Percentiles rank a stretch among this genome's conserved stretches.
Conservation (phyloP, 805 yeast genomes). For the Teunomyces barrocoloradensis region DNA sequence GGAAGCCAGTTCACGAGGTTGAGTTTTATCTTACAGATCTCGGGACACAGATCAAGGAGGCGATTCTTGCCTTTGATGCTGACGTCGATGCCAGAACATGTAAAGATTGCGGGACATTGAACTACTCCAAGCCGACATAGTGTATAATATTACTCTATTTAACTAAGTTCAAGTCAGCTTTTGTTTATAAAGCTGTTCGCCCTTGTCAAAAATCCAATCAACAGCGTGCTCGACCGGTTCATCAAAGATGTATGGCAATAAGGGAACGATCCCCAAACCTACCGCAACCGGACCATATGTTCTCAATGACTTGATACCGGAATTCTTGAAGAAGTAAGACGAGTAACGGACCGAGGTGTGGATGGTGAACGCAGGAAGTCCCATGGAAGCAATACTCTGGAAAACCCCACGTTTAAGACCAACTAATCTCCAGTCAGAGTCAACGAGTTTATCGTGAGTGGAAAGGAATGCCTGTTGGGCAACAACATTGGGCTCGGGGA, state of each 20-base stretch:
- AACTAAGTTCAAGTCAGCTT: background rate
- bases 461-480: slow-evolving; percentile 34
- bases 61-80: slow-evolving; percentile 66
- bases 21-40: slow-evolving; percentile 75
- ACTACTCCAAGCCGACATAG: slow-evolving; percentile 59
- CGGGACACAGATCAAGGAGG: slow-evolving; percentile 87
- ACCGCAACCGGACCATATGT: slow-evolving; percentile 76
- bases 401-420: slow-evolving; percentile 72
- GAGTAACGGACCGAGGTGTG: slow-evolving; percentile 74
- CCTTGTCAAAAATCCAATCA: slow-evolving; percentile 58
- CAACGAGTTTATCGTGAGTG: slow-evolving; percentile 28
- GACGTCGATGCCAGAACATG: slow-evolving; percentile 70
- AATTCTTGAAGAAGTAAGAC: slow-evolving; percentile 57
- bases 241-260: slow-evolving; percentile 74
- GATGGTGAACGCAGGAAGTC: slow-evolving; percentile 81
- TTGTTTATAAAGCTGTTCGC: slow-evolving; percentile 31
- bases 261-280: slow-evolving; percentile 75
- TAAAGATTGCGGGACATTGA: slow-evolving; percentile 66
- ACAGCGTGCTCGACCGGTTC: slow-evolving; percentile 76
- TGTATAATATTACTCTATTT: slow-evolving; percentile 3
- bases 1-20: slow-evolving; percentile 60
- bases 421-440: slow-evolving; percentile 65
- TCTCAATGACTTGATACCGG: slow-evolving; percentile 42
- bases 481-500: slow-evolving; percentile 37
- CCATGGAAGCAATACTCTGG: slow-evolving; percentile 83